A percentile compares a stretch with the other conserved stretches of the same genome.
phyloP scores from a whole-genome alignment of 345 rosid species.

The Hypericum perforatum region DNA sequence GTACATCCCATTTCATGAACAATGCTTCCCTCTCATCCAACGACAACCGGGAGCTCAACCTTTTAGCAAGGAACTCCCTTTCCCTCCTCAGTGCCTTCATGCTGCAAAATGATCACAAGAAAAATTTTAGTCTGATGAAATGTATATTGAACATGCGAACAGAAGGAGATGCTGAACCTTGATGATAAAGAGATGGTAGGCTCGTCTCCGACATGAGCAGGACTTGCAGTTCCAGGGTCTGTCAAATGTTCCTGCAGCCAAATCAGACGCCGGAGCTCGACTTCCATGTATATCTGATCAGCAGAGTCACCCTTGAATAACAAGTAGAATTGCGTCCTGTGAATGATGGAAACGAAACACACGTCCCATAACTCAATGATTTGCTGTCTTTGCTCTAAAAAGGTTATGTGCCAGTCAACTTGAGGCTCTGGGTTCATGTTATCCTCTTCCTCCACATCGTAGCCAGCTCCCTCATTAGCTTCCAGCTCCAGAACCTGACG shows the following conservation, averaged over 20 bases:
- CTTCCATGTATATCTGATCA: slow-evolving; percentile 13
- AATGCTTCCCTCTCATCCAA: slow-evolving; percentile 73
- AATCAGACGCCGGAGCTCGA: slow-evolving; percentile 13
- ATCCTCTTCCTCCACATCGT: slow-evolving; percentile 52
- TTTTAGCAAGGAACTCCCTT: slow-evolving; percentile 86
- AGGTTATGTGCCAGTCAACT: slow-evolving; percentile 73
- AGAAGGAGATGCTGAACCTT: slow-evolving; percentile 23
- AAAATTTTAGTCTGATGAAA: background rate
- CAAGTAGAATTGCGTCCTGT: slow-evolving; percentile 12
- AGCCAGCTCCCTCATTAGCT: slow-evolving; percentile 92
- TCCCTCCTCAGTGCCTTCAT: slow-evolving; percentile 74
- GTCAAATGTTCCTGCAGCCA: slow-evolving; percentile 83
- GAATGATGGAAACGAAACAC: slow-evolving; percentile 9
- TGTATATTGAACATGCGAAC: background rate
- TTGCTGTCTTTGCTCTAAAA: slow-evolving; percentile 80
- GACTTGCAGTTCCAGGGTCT: slow-evolving; percentile 84
- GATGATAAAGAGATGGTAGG: slow-evolving; percentile 64
- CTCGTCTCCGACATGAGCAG: slow-evolving; percentile 61
- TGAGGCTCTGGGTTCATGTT: slow-evolving; percentile 39
- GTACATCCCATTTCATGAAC: slow-evolving; percentile 85
- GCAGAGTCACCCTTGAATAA: slow-evolving; percentile 11
- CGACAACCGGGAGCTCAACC: slow-evolving; percentile 59
- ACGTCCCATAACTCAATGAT: slow-evolving; percentile 40
- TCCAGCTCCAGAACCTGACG: slow-evolving; percentile 99
- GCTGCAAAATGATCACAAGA: slow-evolving; percentile 27